Evolutionary conservation across 371 early-diverging fungal species (phyloP).

Genomic region (Encephalitozoon intestinalis): DNA sequence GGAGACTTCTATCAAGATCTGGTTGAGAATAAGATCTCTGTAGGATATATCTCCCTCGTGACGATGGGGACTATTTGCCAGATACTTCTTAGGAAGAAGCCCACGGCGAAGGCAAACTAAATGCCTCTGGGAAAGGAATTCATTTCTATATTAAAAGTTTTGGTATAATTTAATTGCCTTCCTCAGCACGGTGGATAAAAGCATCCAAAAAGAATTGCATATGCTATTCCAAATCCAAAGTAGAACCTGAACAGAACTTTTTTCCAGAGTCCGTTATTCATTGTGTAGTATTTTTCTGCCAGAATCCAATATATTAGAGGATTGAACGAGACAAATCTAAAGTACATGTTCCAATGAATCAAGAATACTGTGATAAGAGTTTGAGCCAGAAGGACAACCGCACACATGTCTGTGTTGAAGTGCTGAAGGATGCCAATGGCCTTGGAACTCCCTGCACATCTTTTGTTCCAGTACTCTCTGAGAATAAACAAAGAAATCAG

Average conservation of each 20-base stretch:
- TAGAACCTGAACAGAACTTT: conserved; percentile 42
- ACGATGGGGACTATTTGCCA: neutral
- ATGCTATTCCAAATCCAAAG: conserved; percentile 50
- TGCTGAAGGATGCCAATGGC: neutral
- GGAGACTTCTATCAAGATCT: neutral
- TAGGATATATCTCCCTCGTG: neutral
- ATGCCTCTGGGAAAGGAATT: no score
- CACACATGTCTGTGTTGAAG: conserved; percentile 10
- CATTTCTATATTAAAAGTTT: neutral
- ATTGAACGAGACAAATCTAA: conserved; percentile 59
- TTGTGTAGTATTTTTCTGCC: conserved; percentile 18
- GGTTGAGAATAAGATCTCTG: neutral
- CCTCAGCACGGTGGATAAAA: conserved; percentile 57
- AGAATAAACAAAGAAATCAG: conserved; percentile 30
- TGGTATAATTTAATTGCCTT: conserved; percentile 1
- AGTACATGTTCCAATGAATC: conserved; percentile 59
- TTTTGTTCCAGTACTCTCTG: conserved; percentile 7
- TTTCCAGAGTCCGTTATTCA: neutral
- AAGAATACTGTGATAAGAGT: conserved; percentile 50
- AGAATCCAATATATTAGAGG: conserved; percentile 58
- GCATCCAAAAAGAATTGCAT: conserved; percentile 51
- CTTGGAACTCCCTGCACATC: neutral
- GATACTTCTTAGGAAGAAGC: neutral
- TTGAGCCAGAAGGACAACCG: conserved; percentile 42
- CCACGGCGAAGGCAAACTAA: neutral